phyloP scores from a whole-genome alignment of 1,139 yeast genomes.

The Yamadazyma sp. region DNA sequence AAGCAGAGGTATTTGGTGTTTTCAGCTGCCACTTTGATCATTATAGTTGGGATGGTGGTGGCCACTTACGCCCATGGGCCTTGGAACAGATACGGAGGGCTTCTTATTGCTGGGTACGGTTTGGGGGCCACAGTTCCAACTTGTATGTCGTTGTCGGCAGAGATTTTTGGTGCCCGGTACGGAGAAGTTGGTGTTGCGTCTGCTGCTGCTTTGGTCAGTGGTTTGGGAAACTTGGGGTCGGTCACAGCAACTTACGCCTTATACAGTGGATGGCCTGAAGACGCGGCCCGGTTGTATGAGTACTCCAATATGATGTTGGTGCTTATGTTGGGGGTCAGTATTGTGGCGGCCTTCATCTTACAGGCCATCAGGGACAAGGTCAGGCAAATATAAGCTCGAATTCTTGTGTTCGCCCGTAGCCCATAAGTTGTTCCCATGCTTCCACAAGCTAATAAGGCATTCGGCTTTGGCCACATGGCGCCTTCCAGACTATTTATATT shows the following conservation, averaged over 20 bases:
- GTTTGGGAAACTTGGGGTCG: constrained; percentile 83
- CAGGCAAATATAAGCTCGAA: no score
- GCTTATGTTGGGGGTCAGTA: constrained; percentile 70
- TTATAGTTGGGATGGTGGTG: constrained; percentile 73
- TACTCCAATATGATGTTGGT: constrained; percentile 86
- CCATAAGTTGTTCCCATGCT: no score
- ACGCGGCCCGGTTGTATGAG: constrained; percentile 56
- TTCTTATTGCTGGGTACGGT: constrained; percentile 80
- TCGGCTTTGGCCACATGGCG: no score
- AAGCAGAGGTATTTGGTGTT: constrained; percentile 61
- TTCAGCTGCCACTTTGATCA: constrained; percentile 58
- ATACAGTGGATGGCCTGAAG: constrained; percentile 86
- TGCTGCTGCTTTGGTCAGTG: constrained; percentile 79
- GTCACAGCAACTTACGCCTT: constrained; percentile 85
- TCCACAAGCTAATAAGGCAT: no score
- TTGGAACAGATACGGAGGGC: constrained; percentile 80
- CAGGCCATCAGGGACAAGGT: constrained; percentile 30
- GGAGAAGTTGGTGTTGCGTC: constrained; percentile 88
- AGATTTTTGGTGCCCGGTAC: constrained; percentile 66
- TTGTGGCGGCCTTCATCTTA: constrained; percentile 46
- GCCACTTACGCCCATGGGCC: constrained; percentile 72
- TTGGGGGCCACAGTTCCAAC: constrained; percentile 91
- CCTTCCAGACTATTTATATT: no score
- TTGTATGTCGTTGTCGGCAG: constrained; percentile 84
- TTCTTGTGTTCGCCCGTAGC: no score